A percentile compares a stretch with the other conserved stretches of the same genome.
phyloP scores from a whole-genome alignment of 805 yeast genomes.

The Zygoascus bituminiphila region DNA sequence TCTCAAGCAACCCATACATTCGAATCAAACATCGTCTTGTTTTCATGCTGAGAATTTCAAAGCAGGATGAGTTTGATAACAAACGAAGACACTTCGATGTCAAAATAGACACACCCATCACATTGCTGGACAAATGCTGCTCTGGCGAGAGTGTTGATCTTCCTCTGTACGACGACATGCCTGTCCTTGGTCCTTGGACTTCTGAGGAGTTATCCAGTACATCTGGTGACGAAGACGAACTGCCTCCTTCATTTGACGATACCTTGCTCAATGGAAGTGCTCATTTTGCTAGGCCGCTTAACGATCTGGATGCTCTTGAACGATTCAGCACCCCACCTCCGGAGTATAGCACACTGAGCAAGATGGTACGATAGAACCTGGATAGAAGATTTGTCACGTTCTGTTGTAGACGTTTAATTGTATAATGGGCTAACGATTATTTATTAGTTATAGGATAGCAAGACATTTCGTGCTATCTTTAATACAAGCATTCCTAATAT shows the following conservation, averaged over 20 bases:
- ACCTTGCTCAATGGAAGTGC: conserved; percentile 6
- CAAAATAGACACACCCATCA: conserved; percentile 90
- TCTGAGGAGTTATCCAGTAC: not conserved
- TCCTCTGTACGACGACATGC: conserved; percentile 18
- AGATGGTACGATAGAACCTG: not conserved
- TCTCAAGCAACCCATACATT: conserved; percentile 61
- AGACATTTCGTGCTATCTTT: too few species aligned
- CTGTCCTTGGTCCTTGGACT: not conserved
- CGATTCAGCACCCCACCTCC: conserved; percentile 9
- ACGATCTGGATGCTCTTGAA: conserved; percentile 1
- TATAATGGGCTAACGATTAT: not conserved
- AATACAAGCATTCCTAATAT: too few species aligned
- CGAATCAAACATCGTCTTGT: conserved; percentile 94
- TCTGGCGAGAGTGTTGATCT: conserved; percentile 24
- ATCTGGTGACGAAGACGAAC: not conserved
- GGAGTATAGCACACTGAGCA: conserved; percentile 8
- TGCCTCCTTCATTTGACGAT: conserved; percentile 12
- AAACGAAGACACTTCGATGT: conserved; percentile 90
- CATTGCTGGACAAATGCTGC: conserved; percentile 41
- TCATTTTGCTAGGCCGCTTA: not conserved
- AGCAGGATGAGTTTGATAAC: conserved; percentile 34
- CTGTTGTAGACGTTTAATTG: too few species aligned
- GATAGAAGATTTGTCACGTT: too few species aligned
- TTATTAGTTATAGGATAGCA: too few species aligned
- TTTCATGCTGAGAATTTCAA: conserved; percentile 71